These are phyloP conservation scores for Cystobasidium sp. DNA, from an alignment of 1,284 basidiomycete genomes.

Conservation along the genomic window DNA sequence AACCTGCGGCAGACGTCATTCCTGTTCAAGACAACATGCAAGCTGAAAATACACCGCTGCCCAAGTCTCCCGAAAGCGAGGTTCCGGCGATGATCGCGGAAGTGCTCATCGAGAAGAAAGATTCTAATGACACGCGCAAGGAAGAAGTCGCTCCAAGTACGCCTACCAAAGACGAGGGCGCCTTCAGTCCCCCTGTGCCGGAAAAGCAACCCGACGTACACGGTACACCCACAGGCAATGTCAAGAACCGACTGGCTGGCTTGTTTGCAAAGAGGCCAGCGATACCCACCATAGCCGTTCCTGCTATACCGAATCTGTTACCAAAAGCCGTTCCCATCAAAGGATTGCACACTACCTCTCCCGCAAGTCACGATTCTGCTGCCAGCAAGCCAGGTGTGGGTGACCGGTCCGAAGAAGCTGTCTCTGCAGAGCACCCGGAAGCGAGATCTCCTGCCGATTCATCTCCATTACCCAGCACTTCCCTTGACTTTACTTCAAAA, in stretches of 20 bases:
- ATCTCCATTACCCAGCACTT: too few relatives aligned
- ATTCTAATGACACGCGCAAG: not conserved
- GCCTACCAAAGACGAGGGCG: not conserved
- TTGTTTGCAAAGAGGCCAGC: slow-evolving; percentile 36
- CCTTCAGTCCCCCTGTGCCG: not conserved
- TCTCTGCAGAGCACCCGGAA: too few relatives aligned
- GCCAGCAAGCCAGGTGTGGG: too few relatives aligned
- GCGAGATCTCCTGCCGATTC: too few relatives aligned
- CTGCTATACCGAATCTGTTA: not conserved
- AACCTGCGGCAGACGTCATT: not conserved
- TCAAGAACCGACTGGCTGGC: slow-evolving; percentile 41
- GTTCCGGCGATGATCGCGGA: not conserved
- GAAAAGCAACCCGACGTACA: not conserved
- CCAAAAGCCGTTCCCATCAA: too few relatives aligned
- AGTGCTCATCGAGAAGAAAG: not conserved
- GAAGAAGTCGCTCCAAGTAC: not conserved
- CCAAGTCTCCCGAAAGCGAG: slow-evolving; percentile 3
- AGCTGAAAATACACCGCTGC: slow-evolving; percentile 4
- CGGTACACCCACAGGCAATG: slow-evolving; percentile 14
- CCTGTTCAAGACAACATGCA: not conserved
- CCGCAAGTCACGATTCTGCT: too few relatives aligned
- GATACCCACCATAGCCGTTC: not conserved
- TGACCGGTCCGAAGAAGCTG: too few relatives aligned
- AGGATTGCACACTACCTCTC: too few relatives aligned
- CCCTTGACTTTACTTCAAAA: too few relatives aligned